These are phyloP conservation scores for Hypoxylon fragiforme DNA, from an alignment of 495 filamentous ascomycete species.

Conservation along the genomic window DNA sequence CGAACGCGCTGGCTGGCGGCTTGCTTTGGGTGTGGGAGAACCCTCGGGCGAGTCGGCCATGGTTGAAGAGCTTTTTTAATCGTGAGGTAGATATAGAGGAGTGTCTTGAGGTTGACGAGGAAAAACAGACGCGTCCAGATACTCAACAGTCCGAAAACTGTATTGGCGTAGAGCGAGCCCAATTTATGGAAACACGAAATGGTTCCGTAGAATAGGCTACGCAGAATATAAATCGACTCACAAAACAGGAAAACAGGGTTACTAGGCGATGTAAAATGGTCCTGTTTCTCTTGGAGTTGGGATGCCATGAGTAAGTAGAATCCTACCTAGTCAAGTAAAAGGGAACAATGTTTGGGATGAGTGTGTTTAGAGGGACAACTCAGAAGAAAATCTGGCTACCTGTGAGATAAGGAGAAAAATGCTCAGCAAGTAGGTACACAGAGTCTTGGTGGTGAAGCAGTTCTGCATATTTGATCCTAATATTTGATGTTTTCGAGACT, in stretches of 20 bases:
- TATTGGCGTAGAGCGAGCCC: background rate
- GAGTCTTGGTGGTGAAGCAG: too few relatives aligned
- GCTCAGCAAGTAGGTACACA: too few relatives aligned
- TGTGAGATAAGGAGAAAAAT: background rate
- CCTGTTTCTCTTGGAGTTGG: background rate
- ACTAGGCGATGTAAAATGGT: background rate
- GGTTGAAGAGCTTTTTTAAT: background rate
- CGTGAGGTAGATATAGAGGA: background rate
- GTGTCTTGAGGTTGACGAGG: background rate
- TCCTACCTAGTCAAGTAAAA: background rate
- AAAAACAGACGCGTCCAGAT: background rate
- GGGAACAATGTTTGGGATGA: background rate
- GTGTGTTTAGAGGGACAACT: constrained; percentile 1
- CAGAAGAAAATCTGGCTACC: constrained; percentile 7
- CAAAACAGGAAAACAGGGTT: background rate
- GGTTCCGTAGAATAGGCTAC: background rate
- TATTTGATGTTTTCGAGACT: too few relatives aligned
- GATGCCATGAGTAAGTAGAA: constrained; percentile 3
- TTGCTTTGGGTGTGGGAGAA: background rate
- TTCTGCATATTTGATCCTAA: too few relatives aligned
- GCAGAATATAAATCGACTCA: background rate
- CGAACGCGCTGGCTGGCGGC: background rate
- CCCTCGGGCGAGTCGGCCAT: constrained; percentile 5
- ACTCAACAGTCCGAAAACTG: background rate
- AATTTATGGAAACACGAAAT: background rate